Base-by-base conservation (phyloP, 139 green algal species). In the Marvania coccoides region DNA sequence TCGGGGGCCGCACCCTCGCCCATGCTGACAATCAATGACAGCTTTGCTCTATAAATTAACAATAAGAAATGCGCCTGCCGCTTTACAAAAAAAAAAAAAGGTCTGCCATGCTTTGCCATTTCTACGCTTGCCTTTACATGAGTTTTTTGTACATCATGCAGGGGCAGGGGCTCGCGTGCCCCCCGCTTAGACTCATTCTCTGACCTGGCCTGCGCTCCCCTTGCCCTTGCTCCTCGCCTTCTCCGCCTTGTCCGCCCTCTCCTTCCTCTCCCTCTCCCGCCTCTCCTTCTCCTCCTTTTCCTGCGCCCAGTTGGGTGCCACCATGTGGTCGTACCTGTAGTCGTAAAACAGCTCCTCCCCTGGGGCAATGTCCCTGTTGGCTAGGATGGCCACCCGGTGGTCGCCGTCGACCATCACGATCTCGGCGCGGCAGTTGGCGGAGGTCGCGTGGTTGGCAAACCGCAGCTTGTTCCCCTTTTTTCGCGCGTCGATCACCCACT, bases 401-500 rank as follows among this genome's bases (percentile, higher is more conserved):
- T 96, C 88, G 19, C 90, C 90, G 46, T 88, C 79, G n/a, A 96
- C 76, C 46, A 84, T 34, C 26, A 73, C 51, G 38, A 85, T 77
- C 72, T 73, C 63, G 14, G 83, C 70, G 3, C 67, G 47, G 70
- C 87, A 93, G 70, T 93, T 94, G 28, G 61, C 55, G 33, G 54
- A 72, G 69, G 46, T 60, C 51, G 26, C 53, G 75, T 95, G 88
- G 73, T 95, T 95, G 47, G 83, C 83, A 68, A 91, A 94, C 51
- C 88, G 79, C 57, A 97, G 80, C 77, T 95, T 96, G 83, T 96
- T 95, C 55, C 91, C 91, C 14, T 67, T 51, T 19, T 74, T 61
- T 23, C 73, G 74, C 2, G 91, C 91, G 42, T 97, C 91, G 34
- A 97, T 71, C 55, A 96, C 88, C 73, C 75, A 92, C 54, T 91